Conservation (phyloP, 768 basidiomycete species). For the Leccinum rimulosum region DNA sequence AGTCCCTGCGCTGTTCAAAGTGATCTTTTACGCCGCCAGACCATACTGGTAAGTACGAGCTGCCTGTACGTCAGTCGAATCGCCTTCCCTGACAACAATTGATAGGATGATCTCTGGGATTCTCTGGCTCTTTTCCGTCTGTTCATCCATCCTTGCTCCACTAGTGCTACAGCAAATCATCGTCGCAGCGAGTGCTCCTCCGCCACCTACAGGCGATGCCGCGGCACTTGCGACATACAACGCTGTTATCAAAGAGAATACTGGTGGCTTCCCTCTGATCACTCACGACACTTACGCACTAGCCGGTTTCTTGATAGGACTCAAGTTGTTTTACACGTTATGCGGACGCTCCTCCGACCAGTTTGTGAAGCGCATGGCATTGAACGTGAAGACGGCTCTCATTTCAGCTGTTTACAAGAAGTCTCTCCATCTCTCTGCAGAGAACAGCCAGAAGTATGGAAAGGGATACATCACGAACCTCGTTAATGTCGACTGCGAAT, state of each 20-base stretch:
- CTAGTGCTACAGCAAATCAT: slow-evolving; percentile 30
- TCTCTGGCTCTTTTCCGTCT: slow-evolving; percentile 29
- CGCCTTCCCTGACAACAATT: background rate
- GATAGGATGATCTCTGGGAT: slow-evolving; percentile 25
- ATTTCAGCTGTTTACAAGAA: slow-evolving; percentile 32
- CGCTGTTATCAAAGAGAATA: slow-evolving; percentile 17
- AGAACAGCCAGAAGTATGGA: slow-evolving; percentile 25
- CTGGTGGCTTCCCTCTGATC: slow-evolving; percentile 31
- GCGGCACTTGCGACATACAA: slow-evolving; percentile 22
- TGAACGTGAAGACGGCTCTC: slow-evolving; percentile 31
- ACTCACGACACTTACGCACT: slow-evolving; percentile 24
- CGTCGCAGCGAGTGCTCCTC: slow-evolving; percentile 19
- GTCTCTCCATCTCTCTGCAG: slow-evolving; percentile 26
- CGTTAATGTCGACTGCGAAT: slow-evolving; percentile 31
- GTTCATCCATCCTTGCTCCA: slow-evolving; percentile 22
- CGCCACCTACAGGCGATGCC: slow-evolving; percentile 18
- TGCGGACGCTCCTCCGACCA: slow-evolving; percentile 31
- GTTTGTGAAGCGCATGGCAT: slow-evolving; percentile 27
- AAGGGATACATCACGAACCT: slow-evolving; percentile 31
- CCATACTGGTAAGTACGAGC: slow-evolving; percentile 14
- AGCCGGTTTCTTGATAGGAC: slow-evolving; percentile 22
- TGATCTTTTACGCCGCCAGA: slow-evolving; percentile 16
- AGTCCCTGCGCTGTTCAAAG: slow-evolving; percentile 16
- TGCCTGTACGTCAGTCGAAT: background rate
- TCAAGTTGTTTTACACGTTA: slow-evolving; percentile 25